Evolutionary conservation across 768 basidiomycete species (phyloP).

Genomic region (Kwoniella botswanensis): DNA sequence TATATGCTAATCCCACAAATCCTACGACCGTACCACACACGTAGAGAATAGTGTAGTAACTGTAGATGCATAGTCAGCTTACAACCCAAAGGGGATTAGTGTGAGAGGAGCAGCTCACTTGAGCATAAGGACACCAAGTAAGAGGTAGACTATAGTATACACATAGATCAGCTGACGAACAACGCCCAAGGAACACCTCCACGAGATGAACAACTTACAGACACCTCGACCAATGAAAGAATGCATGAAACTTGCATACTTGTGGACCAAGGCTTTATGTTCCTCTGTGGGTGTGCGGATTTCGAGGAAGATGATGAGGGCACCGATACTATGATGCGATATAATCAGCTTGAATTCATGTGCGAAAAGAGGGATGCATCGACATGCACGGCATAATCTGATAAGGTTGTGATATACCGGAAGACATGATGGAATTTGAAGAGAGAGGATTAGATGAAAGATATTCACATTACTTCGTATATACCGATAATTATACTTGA

Average conservation of each 20-base stretch:
- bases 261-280: slow-evolving; percentile 53
- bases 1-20: slow-evolving; percentile 51
- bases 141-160: slow-evolving; percentile 45
- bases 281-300: slow-evolving; percentile 54
- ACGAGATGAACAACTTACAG: slow-evolving; percentile 44
- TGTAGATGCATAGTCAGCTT: slow-evolving; percentile 20
- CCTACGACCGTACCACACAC: slow-evolving; percentile 56
- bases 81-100: neutral
- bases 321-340: slow-evolving; percentile 41
- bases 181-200: neutral
- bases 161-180: neutral
- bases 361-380: too few species aligned
- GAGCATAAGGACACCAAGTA: slow-evolving; percentile 55
- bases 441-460: neutral
- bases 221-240: slow-evolving; percentile 58
- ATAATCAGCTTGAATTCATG: neutral
- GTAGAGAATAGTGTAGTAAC: slow-evolving; percentile 57
- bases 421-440: neutral
- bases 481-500: slow-evolving; percentile 58
- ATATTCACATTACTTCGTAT: slow-evolving; percentile 55
- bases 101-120: slow-evolving; percentile 40
- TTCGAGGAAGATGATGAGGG: slow-evolving; percentile 54
- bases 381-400: too few species aligned
- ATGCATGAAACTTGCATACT: slow-evolving; percentile 58
- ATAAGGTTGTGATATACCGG: neutral